These are phyloP conservation scores for Cladosporium sp. DNA, from an alignment of 2,329 filamentous ascomycete species.

Conservation along the genomic window DNA sequence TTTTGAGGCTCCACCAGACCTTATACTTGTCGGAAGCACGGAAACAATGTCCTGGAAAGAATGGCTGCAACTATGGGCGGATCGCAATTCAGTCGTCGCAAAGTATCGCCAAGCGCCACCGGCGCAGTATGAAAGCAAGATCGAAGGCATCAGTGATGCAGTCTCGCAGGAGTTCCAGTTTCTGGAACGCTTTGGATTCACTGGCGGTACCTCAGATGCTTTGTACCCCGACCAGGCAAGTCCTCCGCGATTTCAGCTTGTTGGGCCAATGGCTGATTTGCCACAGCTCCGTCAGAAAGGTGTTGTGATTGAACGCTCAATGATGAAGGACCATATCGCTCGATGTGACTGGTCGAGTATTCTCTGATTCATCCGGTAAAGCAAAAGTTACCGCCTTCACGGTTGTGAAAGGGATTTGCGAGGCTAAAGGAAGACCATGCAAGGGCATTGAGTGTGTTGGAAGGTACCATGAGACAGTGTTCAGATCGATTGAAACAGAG, in stretches of 20 bases:
- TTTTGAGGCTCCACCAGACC: neutral
- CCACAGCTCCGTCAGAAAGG: too few relatives aligned
- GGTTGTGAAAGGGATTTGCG: too few relatives aligned
- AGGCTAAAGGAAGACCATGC: too few relatives aligned
- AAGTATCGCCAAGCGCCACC: neutral
- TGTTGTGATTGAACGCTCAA: too few relatives aligned
- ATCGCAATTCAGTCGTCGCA: neutral
- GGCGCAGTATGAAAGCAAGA: neutral
- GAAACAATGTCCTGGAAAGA: slow-evolving; percentile 1
- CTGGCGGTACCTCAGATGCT: neutral
- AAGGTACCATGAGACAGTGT: too few relatives aligned
- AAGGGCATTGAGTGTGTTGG: too few relatives aligned
- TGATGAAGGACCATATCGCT: too few relatives aligned
- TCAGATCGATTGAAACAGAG: too few relatives aligned
- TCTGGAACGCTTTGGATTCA: slow-evolving; percentile 3
- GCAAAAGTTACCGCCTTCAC: too few relatives aligned
- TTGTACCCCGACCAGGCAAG: slow-evolving; percentile 7
- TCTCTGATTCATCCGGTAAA: too few relatives aligned
- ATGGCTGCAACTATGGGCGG: slow-evolving; percentile 7
- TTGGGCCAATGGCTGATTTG: too few relatives aligned
- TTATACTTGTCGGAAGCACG: slow-evolving; percentile 2
- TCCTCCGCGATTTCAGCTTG: neutral
- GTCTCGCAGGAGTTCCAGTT: slow-evolving; percentile 8
- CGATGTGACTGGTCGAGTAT: too few relatives aligned
- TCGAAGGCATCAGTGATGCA: slow-evolving; percentile 9